Base-by-base conservation (phyloP, 139 green algal species). In the Pleodorina starrii region DNA sequence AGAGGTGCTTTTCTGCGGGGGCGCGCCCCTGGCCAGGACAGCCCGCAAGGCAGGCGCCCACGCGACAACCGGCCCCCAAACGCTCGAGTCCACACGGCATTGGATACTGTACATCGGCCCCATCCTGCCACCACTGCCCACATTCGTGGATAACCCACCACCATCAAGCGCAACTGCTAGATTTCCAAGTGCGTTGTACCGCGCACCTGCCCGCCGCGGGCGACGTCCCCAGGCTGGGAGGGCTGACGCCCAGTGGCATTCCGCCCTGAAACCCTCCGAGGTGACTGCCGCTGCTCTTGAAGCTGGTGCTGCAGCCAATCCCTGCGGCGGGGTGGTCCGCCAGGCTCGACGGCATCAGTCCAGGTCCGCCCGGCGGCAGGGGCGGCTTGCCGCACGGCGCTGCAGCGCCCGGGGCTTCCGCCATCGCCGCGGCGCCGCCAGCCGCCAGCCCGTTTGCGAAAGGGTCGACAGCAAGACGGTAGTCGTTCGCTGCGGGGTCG, bases 231-330 rank as follows among this genome's bases (percentile, higher is more conserved):
- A 88, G 68, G 66, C 82, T 88, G 21, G 82, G 66, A 5, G 82
- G 82, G 44, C 82, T 88, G 14, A 32, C 82, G 19, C 82, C 82
- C 7, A 88, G 82, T 12, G 60, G 80, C 40, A 44, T 35, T 11
- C 66, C 82, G 32, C 66, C 46, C 16, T 43, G 66, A 4, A 69
- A n/a, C 23, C 16, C 36, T 19, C 60, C 81, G 25, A 77, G 44
- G 66, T 88, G 82, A 19, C 82, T 80, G 44, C 82, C 82, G n/a
- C 60, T 79, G 82, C 82, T 79, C n/a, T 60, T 60, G 51, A 51
- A 88, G 43, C 60, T 88, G 32, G 42, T 69, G 60, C 82, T 88
- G 82, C 82, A 88, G 10, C 74, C 74, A 42, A 88, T 88, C 32
- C 82, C 82, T 1, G 82, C 82, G 4, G 82, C 82, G 1, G 82